Percentiles rank a stretch among this genome's conserved stretches.
Conservation (phyloP, 371 early-diverging fungal genomes). For the Mucor irregularis region DNA sequence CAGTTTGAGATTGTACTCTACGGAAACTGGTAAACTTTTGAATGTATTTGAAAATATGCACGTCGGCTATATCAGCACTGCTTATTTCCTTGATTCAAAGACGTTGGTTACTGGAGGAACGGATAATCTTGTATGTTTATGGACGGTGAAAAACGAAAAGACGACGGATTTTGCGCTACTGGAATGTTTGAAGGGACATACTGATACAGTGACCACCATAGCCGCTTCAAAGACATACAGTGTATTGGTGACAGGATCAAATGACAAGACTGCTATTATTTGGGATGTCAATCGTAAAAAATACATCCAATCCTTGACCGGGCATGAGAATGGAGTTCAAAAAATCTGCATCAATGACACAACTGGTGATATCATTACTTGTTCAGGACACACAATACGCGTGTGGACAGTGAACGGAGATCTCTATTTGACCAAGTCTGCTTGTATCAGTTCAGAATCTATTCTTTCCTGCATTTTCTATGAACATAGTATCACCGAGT, state of each 20-base stretch:
- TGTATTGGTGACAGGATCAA: slow-evolving; percentile 68
- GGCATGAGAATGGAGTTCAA: slow-evolving; percentile 62
- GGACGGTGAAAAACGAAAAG: slow-evolving; percentile 55
- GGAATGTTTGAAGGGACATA: slow-evolving; percentile 71
- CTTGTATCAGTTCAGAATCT: slow-evolving; percentile 58
- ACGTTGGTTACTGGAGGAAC: slow-evolving; percentile 74
- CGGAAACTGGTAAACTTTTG: slow-evolving; percentile 58
- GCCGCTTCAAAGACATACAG: slow-evolving; percentile 69
- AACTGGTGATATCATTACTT: slow-evolving; percentile 73
- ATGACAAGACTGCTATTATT: slow-evolving; percentile 72
- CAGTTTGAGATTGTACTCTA: slow-evolving; percentile 62
- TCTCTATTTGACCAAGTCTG: slow-evolving; percentile 55
- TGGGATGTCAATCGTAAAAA: slow-evolving; percentile 77
- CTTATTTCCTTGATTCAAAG: slow-evolving; percentile 65
- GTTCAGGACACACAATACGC: slow-evolving; percentile 58
- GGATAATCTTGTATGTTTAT: slow-evolving; percentile 71
- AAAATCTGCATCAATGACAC: slow-evolving; percentile 62
- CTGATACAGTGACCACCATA: slow-evolving; percentile 55
- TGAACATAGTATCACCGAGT: slow-evolving; percentile 29
- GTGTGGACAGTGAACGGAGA: slow-evolving; percentile 80
- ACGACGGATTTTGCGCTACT: slow-evolving; percentile 48
- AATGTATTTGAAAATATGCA: slow-evolving; percentile 76
- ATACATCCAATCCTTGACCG: slow-evolving; percentile 61
- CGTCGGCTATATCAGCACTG: slow-evolving; percentile 64
- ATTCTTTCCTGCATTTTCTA: slow-evolving; percentile 62